A percentile compares a stretch with the other conserved stretches of the same genome.
phyloP scores from a whole-genome alignment of 371 early-diverging fungal species.

The Syncephalis plumigaleata region DNA sequence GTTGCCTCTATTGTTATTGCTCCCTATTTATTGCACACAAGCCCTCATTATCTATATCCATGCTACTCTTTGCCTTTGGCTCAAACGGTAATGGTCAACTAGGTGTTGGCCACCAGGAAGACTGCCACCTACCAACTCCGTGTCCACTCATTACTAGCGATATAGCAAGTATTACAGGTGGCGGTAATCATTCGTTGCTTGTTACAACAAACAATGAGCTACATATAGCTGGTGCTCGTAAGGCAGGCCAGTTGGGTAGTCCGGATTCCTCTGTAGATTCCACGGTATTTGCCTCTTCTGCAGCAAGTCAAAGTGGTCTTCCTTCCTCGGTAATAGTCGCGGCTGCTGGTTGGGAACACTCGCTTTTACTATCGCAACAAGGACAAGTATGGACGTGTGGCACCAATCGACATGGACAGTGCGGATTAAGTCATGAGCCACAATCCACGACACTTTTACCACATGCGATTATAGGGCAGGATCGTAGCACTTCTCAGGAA shows the following conservation, averaged over 20 bases:
- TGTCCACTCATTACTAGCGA: constrained; percentile 2
- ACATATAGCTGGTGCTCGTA: constrained; percentile 7
- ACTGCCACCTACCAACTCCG: constrained; percentile 7
- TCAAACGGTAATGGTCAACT: constrained; percentile 47
- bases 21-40: too few relatives aligned
- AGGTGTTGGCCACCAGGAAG: constrained; percentile 25
- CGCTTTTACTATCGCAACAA: constrained; percentile 17
- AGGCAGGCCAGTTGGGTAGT: constrained; percentile 2
- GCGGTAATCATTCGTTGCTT: constrained; percentile 43
- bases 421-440: not conserved
- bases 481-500: not conserved
- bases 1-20: too few relatives aligned
- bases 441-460: not conserved
- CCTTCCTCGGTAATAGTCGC: constrained; percentile 12
- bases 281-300: too few relatives aligned
- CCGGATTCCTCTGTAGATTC: too few relatives aligned
- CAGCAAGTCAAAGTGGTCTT: too few relatives aligned
- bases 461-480: too few relatives aligned
- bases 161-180: constrained; percentile 17
- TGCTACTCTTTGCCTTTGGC: constrained; percentile 28
- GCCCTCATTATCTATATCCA: too few relatives aligned
- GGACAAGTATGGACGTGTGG: constrained; percentile 11
- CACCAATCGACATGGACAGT: not conserved
- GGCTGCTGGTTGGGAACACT: constrained; percentile 41
- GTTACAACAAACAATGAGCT: constrained; percentile 16